Base-by-base conservation (phyloP, 257 asterid genomes). In the Solanum ossicruentum region DNA sequence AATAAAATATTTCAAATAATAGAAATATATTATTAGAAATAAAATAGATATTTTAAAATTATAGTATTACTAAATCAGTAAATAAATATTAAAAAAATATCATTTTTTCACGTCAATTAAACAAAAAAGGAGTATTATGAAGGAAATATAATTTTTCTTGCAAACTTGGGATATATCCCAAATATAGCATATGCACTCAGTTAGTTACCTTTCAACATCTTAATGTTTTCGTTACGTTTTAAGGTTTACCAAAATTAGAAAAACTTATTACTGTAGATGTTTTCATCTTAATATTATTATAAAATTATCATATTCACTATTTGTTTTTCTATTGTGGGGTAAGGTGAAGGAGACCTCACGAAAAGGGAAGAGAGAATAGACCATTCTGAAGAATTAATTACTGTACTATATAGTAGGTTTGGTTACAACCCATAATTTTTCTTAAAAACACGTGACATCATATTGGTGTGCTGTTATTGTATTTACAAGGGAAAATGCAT, bases 201-300 rank as follows among this genome's bases (percentile, higher is more conserved):
- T 43, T 65, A 39, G 10, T 58, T 41, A 71, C 39, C 79, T 57
- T n/a, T 49, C 84, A 75, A 21, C 73, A 55, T 63, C 57, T 23
- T 45, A 18, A 36, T 26, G 36, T 70, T 83, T 82, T 86, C 60
- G 67, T 39, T 71, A 56, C 28, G 45, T 47, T 52, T 63, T 72
- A 75, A 90, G 91, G 86, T 83, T 85, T 83, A 82, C 92, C 89
- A 88, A 89, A 92, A 87, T 87, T 79, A 86, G 95, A 86, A 85
- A 91, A 85, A 85, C 52, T 86, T 86, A 79, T 84, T 86, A 80
- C 2, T 28, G 32, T 28, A 28, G 32, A 28, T 28, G 32, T 28
- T 28, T 28, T 28, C 32, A 28, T 28, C 2, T 28, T 28, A 28
- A 2, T 28, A 28, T 28, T 28, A 28, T 28, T 28, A 28, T 28